These are phyloP conservation scores for Discostella stelligera DNA, from an alignment of 352 stramenopile genomes.

Conservation along the genomic window DNA sequence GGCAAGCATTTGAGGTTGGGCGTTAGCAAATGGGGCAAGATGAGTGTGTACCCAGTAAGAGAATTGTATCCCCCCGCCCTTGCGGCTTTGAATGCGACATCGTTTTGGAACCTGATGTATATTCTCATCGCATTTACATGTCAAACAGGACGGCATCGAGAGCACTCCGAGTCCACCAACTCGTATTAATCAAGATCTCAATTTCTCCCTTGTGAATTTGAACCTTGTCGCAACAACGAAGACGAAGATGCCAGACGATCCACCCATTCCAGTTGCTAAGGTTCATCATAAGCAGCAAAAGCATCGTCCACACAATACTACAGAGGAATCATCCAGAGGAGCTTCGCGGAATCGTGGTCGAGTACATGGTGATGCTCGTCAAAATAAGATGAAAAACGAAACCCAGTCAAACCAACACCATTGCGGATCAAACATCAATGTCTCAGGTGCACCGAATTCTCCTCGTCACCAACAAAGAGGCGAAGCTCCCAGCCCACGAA, in stretches of 20 bases:
- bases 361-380: conserved; percentile 1
- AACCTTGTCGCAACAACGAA: conserved; percentile 37
- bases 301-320: conserved; percentile 1
- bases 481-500: conserved; percentile 9
- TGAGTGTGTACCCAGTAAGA: conserved; percentile 66
- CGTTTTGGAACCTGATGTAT: background rate
- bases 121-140: conserved; percentile 6
- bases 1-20: conserved; percentile 72
- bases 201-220: conserved; percentile 55
- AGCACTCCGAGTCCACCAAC: conserved; percentile 49
- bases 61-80: conserved; percentile 5
- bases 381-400: conserved; percentile 25
- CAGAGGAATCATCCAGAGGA: conserved; percentile 12
- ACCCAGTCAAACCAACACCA: conserved; percentile 4
- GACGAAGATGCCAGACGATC: conserved; percentile 23
- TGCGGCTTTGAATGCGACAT: background rate
- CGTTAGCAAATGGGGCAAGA: conserved; percentile 81
- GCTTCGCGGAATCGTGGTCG: conserved; percentile 5
- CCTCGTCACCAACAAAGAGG: conserved; percentile 13
- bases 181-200: conserved; percentile 43
- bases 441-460: background rate
- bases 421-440: conserved; percentile 20
- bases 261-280: conserved; percentile 24
- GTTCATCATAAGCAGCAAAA: conserved; percentile 28
- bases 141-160: conserved; percentile 45